These are phyloP conservation scores for Kockovaella imperatae DNA, from an alignment of 768 basidiomycete genomes.

Conservation along the genomic window DNA sequence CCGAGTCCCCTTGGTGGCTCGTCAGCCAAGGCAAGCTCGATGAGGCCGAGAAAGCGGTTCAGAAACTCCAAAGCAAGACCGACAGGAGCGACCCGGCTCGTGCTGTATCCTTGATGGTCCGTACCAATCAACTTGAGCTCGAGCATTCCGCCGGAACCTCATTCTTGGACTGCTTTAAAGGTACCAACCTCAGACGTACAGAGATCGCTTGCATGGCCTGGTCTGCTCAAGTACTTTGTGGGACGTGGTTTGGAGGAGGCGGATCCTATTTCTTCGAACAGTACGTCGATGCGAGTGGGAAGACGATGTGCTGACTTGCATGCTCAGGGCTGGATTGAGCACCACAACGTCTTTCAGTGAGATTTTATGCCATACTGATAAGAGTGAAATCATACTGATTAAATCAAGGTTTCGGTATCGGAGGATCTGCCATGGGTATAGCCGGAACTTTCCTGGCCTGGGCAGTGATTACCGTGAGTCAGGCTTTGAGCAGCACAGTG, in stretches of 20 bases:
- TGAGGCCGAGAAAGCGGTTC: slow-evolving; percentile 14
- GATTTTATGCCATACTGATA: neutral
- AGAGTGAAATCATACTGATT: slow-evolving; percentile 5
- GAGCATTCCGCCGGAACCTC: slow-evolving; percentile 23
- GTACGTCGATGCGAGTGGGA: too few species aligned
- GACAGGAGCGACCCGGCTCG: slow-evolving; percentile 9
- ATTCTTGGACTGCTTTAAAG: slow-evolving; percentile 19
- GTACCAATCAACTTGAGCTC: slow-evolving; percentile 41
- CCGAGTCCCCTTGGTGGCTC: slow-evolving; percentile 24
- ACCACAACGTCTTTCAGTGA: too few species aligned
- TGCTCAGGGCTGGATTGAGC: too few species aligned
- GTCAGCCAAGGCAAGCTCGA: slow-evolving; percentile 16
- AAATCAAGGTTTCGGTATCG: too few species aligned
- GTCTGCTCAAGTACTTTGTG: slow-evolving; percentile 20
- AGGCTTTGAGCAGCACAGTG: too few species aligned
- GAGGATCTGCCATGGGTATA: slow-evolving; percentile 5
- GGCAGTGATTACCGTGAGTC: too few species aligned
- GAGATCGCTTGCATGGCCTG: slow-evolving; percentile 21
- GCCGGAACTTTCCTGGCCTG: slow-evolving; percentile 6
- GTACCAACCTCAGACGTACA: slow-evolving; percentile 21
- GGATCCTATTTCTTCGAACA: too few species aligned
- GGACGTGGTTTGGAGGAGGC: too few species aligned
- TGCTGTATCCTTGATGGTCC: slow-evolving; percentile 36
- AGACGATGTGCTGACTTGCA: too few species aligned
- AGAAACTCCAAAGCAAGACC: neutral